Base-by-base conservation (phyloP, 2,329 filamentous ascomycete genomes). In the Aureobasidium pullulans region DNA sequence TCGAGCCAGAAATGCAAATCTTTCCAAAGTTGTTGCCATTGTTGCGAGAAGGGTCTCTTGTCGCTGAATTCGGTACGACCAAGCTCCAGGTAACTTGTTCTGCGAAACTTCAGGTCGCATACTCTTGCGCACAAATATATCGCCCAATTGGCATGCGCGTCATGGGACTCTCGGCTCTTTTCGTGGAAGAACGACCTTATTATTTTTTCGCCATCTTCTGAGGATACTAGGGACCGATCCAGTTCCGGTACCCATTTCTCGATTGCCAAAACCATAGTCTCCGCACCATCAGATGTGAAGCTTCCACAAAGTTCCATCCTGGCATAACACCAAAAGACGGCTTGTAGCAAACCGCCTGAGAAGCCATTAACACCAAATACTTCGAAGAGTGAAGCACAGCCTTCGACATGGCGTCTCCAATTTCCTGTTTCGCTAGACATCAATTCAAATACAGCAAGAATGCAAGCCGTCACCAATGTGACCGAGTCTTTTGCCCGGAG, bases 321-420 rank as follows among this genome's bases (percentile, higher is more conserved):
- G 0, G 49, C 37, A 32, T 53, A 53, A 19, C 36, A 42, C 49
- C 49, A 53, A 36, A 53, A 53, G 2, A 53, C 49, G 6, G 49
- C 49, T 19, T 53, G 49, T 23, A 42, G 49, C 37, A 53, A 32
- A 32, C 49, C 49, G 9, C 49, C 49, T 11, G 49, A 53, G 37
- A 53, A 53, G 36, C 49, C 49, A 32, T 53, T 40, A 23, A 53
- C 49, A 42, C 49, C 49, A 29, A 53, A 53, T 19, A 53, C 36
- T 15, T 53, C 36, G 49, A 53, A 53, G 1, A 53, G 49, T 6
- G 49, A 53, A 31, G 49, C 49, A 19, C 49, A 53, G 13, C 49
- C 49, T 32, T 53, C 49, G 49, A 53, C 49, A 53, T 53, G 49
- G 36, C 49, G 49, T 42, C 37, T 53, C 49, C 49, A 53, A 15